Conservation (phyloP, 352 stramenopile species). For the Peronospora belbahrii region DNA sequence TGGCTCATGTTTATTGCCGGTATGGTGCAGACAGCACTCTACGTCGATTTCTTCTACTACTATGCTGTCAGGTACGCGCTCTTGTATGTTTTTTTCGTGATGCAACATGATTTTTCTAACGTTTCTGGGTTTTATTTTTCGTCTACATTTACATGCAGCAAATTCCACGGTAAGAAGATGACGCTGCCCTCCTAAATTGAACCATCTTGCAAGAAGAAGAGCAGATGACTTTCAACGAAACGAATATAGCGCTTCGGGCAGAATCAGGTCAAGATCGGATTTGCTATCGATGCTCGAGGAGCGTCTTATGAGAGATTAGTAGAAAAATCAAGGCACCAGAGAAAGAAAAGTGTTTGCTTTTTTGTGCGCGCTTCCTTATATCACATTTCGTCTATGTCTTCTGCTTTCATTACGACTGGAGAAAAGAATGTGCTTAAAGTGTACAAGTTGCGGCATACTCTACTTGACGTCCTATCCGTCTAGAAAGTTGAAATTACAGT, state of each 20-base stretch:
- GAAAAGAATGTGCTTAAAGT: too few relatives aligned
- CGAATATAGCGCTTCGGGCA: background rate
- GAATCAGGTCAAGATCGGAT: background rate
- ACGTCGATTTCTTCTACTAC: conserved; percentile 99
- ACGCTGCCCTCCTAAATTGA: conserved; percentile 66
- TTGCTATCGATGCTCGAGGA: background rate
- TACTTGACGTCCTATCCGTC: conserved; percentile 20
- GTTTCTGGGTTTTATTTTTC: conserved; percentile 6
- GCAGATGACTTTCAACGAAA: conserved; percentile 10
- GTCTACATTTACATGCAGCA: conserved; percentile 31
- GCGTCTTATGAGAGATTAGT: conserved; percentile 16
- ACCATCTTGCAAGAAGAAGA: conserved; percentile 5
- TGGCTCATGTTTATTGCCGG: conserved; percentile 98
- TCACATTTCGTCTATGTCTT: too few relatives aligned
- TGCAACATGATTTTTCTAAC: background rate
- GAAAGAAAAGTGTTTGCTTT: conserved; percentile 15
- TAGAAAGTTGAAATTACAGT: conserved; percentile 78
- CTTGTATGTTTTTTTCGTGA: background rate
- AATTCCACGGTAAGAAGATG: conserved; percentile 89
- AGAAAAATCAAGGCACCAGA: conserved; percentile 20
- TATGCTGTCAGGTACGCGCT: conserved; percentile 87
- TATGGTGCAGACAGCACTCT: conserved; percentile 97
- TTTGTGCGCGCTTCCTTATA: conserved; percentile 6
- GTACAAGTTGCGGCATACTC: conserved; percentile 3
- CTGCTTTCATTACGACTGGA: conserved; percentile 1